These are phyloP conservation scores for Sphaerobolus stellatus DNA, from an alignment of 1,284 basidiomycete species.

Conservation along the genomic window DNA sequence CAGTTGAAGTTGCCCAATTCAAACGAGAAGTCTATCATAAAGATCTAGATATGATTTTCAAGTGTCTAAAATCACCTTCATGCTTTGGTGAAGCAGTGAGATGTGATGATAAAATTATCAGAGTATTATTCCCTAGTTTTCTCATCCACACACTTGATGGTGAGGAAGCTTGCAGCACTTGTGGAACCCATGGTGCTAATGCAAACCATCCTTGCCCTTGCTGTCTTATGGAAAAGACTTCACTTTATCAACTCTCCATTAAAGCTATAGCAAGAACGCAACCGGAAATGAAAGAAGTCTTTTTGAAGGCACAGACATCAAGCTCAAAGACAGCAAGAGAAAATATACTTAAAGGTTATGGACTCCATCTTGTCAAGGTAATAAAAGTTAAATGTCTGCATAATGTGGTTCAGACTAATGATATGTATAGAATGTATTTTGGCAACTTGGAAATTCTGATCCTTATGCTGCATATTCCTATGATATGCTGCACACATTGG, in stretches of 20 bases:
- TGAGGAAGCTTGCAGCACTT: constrained; percentile 28
- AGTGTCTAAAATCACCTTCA: constrained; percentile 18
- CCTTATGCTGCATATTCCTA: neutral
- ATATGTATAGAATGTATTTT: neutral
- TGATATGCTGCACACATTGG: neutral
- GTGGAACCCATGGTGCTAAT: constrained; percentile 20
- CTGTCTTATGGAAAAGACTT: constrained; percentile 23
- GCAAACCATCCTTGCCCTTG: constrained; percentile 29
- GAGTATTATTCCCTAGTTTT: constrained; percentile 27
- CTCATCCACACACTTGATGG: constrained; percentile 29
- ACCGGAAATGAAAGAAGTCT: neutral
- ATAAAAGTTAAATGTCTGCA: too few relatives aligned
- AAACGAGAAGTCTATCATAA: constrained; percentile 29
- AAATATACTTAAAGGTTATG: neutral
- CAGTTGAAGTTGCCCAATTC: constrained; percentile 23
- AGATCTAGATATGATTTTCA: constrained; percentile 22
- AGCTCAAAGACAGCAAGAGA: neutral
- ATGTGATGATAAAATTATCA: constrained; percentile 23
- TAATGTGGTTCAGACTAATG: neutral
- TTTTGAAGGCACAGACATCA: neutral
- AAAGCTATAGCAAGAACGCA: neutral
- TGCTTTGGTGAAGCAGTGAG: constrained; percentile 22
- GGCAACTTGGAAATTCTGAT: neutral
- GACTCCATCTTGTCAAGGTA: neutral
- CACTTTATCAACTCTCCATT: constrained; percentile 17